These are phyloP conservation scores for Linnemannia hyalina DNA, from an alignment of 192 early-diverging fungal genomes.

Conservation along the genomic window DNA sequence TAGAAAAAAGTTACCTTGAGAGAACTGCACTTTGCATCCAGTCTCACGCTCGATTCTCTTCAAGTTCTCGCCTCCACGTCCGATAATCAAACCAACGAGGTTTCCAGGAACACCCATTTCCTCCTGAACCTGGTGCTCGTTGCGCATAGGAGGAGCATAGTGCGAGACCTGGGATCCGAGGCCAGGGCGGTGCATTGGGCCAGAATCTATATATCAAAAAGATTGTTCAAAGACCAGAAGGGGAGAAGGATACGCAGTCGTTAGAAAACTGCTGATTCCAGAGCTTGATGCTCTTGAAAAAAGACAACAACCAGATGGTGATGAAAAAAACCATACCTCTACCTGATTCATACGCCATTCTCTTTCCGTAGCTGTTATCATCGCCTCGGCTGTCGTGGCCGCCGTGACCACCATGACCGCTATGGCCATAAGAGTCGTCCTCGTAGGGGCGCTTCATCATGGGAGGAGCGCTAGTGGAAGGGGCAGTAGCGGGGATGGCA, in stretches of 20 bases:
- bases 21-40: conserved; percentile 82
- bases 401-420: neutral
- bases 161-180: conserved; percentile 43
- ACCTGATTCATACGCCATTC: conserved; percentile 58
- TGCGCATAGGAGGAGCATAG: conserved; percentile 47
- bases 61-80: conserved; percentile 82
- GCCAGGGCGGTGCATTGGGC: conserved; percentile 47
- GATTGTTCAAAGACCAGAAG: conserved; percentile 6
- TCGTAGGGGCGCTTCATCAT: conserved; percentile 38
- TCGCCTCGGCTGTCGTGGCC: conserved; percentile 34
- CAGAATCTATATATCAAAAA: conserved; percentile 39
- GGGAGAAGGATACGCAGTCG: neutral
- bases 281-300: neutral
- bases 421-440: conserved; percentile 36
- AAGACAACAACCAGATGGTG: neutral
- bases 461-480: conserved; percentile 37
- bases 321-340: conserved; percentile 32
- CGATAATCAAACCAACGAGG: conserved; percentile 87
- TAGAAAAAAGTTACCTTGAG: conserved; percentile 51
- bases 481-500: conserved; percentile 32
- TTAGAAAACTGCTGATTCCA: neutral
- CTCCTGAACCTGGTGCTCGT: conserved; percentile 54
- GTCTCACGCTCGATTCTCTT: conserved; percentile 80
- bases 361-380: conserved; percentile 52
- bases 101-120: conserved; percentile 72